These are phyloP conservation scores for Acanthamoeba lenticulata DNA, from an alignment of 208 protist species.

Conservation along the genomic window DNA sequence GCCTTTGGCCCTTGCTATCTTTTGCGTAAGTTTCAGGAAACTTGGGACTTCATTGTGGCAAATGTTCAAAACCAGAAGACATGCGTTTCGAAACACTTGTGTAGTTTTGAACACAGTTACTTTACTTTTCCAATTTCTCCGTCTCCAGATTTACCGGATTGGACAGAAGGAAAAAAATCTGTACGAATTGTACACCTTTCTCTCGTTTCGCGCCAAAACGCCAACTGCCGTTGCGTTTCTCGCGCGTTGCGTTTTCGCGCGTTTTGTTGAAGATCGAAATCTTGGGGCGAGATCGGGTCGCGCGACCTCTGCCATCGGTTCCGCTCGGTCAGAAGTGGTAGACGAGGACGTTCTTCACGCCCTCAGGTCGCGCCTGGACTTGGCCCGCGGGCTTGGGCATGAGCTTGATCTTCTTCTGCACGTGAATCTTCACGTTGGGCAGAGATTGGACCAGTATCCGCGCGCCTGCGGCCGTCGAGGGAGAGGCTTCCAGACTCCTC, in stretches of 20 bases:
- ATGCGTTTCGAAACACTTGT: too few relatives aligned
- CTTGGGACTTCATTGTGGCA: too few relatives aligned
- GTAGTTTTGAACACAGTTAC: background rate
- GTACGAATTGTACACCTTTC: background rate
- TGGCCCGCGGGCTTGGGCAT: background rate
- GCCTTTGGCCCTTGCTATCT: too few relatives aligned
- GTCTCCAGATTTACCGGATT: constrained; percentile 20
- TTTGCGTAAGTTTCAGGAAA: too few relatives aligned
- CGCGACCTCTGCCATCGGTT: background rate
- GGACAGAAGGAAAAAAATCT: background rate
- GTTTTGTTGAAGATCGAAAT: background rate
- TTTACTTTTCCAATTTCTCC: background rate
- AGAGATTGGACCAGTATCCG: background rate
- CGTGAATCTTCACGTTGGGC: constrained; percentile 53
- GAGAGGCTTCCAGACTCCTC: background rate
- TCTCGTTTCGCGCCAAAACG: background rate
- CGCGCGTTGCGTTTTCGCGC: background rate
- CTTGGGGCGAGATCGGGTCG: background rate
- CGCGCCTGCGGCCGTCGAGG: background rate
- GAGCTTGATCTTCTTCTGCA: constrained; percentile 44
- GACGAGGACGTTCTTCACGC: constrained; percentile 24
- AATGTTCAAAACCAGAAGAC: too few relatives aligned
- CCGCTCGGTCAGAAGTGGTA: background rate
- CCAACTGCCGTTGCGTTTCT: background rate
- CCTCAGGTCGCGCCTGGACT: background rate